These are phyloP conservation scores for Magnolia kwangsiensis DNA, from an alignment of 164 flowering plant species.

Conservation along the genomic window DNA sequence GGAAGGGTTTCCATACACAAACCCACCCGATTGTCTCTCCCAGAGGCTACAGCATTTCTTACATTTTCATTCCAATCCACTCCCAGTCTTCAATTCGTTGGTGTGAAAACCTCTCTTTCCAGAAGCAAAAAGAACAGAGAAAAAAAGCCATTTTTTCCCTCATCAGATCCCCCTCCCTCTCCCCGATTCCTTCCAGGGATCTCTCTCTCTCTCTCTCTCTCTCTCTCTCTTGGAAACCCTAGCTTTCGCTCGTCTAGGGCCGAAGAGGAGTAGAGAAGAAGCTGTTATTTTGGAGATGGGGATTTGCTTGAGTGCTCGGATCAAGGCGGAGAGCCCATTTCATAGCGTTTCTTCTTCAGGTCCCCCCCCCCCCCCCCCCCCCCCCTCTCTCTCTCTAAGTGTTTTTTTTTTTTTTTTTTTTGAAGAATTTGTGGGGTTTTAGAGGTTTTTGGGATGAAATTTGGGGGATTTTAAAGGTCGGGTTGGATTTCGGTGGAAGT, in stretches of 20 bases:
- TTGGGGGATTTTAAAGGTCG: neutral
- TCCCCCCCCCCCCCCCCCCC: constrained; percentile 3
- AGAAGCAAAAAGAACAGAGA: neutral
- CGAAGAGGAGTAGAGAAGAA: neutral
- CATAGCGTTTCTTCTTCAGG: constrained; percentile 37
- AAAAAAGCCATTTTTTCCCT: neutral
- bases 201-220: neutral
- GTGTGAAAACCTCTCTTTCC: neutral
- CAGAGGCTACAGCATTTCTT: too few relatives aligned
- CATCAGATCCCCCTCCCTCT: neutral
- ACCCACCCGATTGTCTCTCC: too few relatives aligned
- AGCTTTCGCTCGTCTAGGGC: neutral
- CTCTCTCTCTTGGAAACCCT: neutral
- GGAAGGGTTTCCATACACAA: too few relatives aligned
- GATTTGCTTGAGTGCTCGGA: constrained; percentile 57
- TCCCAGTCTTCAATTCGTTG: neutral
- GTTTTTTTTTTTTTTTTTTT: neutral
- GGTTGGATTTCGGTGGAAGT: neutral
- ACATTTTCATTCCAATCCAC: too few relatives aligned
- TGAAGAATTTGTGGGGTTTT: neutral
- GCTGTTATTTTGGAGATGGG: constrained; percentile 43
- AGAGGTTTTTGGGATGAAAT: neutral
- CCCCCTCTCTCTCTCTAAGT: neutral
- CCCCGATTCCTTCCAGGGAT: neutral
- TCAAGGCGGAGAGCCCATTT: constrained; percentile 64